Evolutionary conservation across 805 yeast species (phyloP), one percentile per base, ranked within the genome.

Genomic region (Metschnikowia drakensbergensis): DNA sequence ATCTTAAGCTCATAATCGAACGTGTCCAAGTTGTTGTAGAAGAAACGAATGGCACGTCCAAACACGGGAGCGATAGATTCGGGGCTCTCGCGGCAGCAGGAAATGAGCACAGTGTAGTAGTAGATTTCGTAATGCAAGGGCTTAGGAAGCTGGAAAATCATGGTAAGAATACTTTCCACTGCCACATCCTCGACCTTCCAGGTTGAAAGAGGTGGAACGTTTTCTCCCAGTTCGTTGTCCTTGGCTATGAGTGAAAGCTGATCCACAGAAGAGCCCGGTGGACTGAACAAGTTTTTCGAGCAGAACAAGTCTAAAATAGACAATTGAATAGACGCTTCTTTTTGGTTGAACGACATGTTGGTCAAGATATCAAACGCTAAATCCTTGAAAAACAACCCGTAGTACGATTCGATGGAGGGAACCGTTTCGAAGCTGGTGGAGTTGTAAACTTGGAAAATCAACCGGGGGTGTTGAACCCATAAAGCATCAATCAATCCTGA

Each of bases 111-210:
- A 1, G 95, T 78, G 66, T 88, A 88, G 67, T 86, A 94, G 65
- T 90, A 94, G 28, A 90, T 85, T 51, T 71, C 79, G 22, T 83
- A 82, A 51, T 84, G 82, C 28, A 83, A 75, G 1, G 88, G 71
- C 2, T 67, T 58, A 3, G 97, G 96, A 45, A 92, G 72, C 50
- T 81, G 81, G 69, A 88, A 86, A 57, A 91, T 79, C 68, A 88
- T 79, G 26, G 88, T 80, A 52, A 92, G 72, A 37, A 91, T 81
- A 38, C 87, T 81, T 62, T 94, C 97, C 32, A 91, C 78, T 0
- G 92, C 88, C 36, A 91, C 74, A 63, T 91, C 97, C 66, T 94
- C 99, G 50, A 90, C 79, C 63, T 94, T 94, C 86, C 88, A 89
- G 0, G 96, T 89, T 1, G 95, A 80, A 37, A 73, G 65, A 1